phyloP scores from a whole-genome alignment of 345 rosid genomes.

The Gossypium arboreum region DNA sequence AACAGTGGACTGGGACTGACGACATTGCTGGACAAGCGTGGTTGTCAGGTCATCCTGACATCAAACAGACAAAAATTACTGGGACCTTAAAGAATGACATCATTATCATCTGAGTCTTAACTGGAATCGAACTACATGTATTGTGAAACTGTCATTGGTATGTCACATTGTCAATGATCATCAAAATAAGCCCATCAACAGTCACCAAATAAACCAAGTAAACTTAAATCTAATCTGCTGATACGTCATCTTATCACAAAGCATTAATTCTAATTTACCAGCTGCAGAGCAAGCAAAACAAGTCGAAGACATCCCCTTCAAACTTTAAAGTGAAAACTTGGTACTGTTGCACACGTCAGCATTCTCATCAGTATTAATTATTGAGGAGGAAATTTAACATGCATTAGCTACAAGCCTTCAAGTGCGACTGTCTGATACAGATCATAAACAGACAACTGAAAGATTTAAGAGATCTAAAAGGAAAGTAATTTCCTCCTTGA shows the following conservation, averaged over 20 bases:
- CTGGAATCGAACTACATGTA: too few relatives aligned
- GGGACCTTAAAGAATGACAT: neutral
- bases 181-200: neutral
- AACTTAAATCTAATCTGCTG: neutral
- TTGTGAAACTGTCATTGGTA: neutral
- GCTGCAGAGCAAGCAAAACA: neutral
- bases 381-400: neutral
- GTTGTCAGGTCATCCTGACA: conserved; percentile 78
- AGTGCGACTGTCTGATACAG: neutral
- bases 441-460: too few relatives aligned
- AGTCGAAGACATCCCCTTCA: neutral
- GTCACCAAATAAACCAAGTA: neutral
- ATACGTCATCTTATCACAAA: neutral
- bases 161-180: neutral
- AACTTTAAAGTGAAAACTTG: too few relatives aligned
- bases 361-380: neutral
- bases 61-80: neutral
- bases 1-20: conserved; percentile 50
- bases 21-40: conserved; percentile 75
- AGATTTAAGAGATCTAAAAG: too few relatives aligned
- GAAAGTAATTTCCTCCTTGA: too few relatives aligned
- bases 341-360: too few relatives aligned
- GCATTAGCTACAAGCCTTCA: neutral
- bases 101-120: too few relatives aligned
- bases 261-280: neutral